A percentile compares a stretch with the other conserved stretches of the same genome.
Conservation (phyloP, 108 stramenopile genomes). For the Nannochloropsis salina region DNA sequence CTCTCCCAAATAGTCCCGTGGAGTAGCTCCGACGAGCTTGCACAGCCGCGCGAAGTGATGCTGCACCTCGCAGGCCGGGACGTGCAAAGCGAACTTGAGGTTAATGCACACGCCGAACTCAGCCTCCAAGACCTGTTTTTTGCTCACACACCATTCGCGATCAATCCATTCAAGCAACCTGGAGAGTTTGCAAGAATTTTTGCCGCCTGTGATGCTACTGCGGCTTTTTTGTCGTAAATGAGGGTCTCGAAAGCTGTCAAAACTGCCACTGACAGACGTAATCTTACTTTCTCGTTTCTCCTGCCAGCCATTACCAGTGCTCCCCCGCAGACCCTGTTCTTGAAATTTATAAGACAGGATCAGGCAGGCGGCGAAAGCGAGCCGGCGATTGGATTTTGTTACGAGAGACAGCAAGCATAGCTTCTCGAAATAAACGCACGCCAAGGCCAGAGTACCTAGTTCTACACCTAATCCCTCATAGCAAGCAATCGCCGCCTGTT, state of each 20-base stretch:
- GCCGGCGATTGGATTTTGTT: slow-evolving; percentile 78
- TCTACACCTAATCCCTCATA: slow-evolving; percentile 53
- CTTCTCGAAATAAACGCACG: slow-evolving; percentile 85
- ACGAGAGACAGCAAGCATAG: slow-evolving; percentile 79
- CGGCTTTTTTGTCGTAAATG: neutral
- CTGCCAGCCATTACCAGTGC: neutral
- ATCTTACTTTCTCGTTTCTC: neutral
- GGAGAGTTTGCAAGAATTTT: neutral
- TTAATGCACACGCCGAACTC: slow-evolving; percentile 53
- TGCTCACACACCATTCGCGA: slow-evolving; percentile 25
- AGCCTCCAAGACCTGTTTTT: slow-evolving; percentile 44
- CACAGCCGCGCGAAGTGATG: slow-evolving; percentile 47
- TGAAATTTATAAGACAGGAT: slow-evolving; percentile 69
- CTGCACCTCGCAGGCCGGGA: slow-evolving; percentile 37
- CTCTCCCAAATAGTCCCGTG: too few species aligned
- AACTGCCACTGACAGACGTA: too few species aligned
- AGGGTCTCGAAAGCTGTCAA: too few species aligned
- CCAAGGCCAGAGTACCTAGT: slow-evolving; percentile 74
- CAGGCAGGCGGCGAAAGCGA: slow-evolving; percentile 82
- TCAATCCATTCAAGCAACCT: neutral
- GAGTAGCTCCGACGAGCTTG: neutral
- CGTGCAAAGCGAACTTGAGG: slow-evolving; percentile 44
- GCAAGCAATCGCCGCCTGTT: slow-evolving; percentile 62
- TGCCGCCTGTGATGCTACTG: neutral
- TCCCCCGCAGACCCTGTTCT: slow-evolving; percentile 25